phyloP scores from a whole-genome alignment of 83 land plant genomes.

The Picea abies region DNA sequence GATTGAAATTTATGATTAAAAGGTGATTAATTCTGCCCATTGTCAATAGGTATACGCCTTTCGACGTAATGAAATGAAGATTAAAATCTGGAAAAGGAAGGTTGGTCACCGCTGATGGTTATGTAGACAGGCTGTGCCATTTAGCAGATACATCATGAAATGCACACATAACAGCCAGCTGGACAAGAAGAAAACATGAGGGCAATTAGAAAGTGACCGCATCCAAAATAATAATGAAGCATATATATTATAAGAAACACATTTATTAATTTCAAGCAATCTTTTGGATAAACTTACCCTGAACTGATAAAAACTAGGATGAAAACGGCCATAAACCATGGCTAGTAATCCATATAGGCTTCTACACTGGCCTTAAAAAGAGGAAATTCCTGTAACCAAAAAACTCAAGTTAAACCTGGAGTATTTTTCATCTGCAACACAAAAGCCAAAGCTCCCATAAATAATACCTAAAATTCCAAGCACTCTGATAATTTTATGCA shows the following conservation, averaged over 20 bases:
- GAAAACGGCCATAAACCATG: constrained; percentile 7
- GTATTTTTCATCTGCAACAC: neutral
- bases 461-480: too few relatives aligned
- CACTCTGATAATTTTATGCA: too few relatives aligned
- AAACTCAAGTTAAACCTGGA: neutral
- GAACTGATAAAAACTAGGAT: constrained; percentile 4
- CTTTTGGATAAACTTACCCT: constrained; percentile 12
- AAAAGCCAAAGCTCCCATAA: too few relatives aligned
- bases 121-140: constrained; percentile 4
- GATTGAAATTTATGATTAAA: too few relatives aligned
- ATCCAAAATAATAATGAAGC: neutral
- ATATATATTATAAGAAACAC: neutral
- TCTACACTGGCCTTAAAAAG: constrained; percentile 18
- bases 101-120: constrained; percentile 13
- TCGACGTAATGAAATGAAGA: neutral
- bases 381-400: constrained; percentile 11
- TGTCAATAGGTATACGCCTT: too few relatives aligned
- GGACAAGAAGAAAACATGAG: neutral
- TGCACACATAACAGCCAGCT: neutral
- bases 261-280: neutral
- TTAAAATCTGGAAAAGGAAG: constrained; percentile 8
- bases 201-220: neutral
- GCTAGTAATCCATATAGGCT: constrained; percentile 18
- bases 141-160: constrained; percentile 11
- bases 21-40: too few relatives aligned